These are phyloP conservation scores for Tephrocybe sp. DNA, from an alignment of 768 basidiomycete genomes.

Conservation along the genomic window DNA sequence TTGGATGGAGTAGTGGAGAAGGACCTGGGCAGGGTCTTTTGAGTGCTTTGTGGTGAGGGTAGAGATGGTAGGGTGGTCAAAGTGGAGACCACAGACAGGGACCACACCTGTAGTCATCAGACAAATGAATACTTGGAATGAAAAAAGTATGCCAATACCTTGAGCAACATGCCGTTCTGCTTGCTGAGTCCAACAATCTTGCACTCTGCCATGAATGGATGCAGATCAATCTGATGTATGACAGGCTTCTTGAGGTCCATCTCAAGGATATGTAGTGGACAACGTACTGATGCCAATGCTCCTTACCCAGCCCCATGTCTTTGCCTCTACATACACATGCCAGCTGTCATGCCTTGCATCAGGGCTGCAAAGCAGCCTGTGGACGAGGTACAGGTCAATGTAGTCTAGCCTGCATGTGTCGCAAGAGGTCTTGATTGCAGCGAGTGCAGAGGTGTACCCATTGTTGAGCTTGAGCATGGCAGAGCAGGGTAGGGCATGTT, in stretches of 20 bases:
- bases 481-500: constrained; percentile 48
- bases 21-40: constrained; percentile 55
- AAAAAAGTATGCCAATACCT: constrained; percentile 45
- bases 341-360: constrained; percentile 59
- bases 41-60: constrained; percentile 51
- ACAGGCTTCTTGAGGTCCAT: constrained; percentile 49
- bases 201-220: constrained; percentile 70
- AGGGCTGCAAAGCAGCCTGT: constrained; percentile 64
- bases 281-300: constrained; percentile 68
- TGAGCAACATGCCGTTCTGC: constrained; percentile 56
- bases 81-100: constrained; percentile 62
- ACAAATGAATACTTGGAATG: background rate
- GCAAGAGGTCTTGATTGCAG: constrained; percentile 54
- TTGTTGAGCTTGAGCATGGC: constrained; percentile 61
- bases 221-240: constrained; percentile 64
- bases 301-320: constrained; percentile 56
- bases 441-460: constrained; percentile 46
- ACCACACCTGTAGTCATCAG: constrained; percentile 60
- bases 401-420: constrained; percentile 53
- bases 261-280: constrained; percentile 51
- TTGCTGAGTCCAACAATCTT: constrained; percentile 63
- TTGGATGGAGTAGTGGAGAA: constrained; percentile 78
- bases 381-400: constrained; percentile 73
- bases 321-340: constrained; percentile 64
- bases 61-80: constrained; percentile 59